A percentile compares a stretch with the other conserved stretches of the same genome.
phyloP scores from a whole-genome alignment of 164 flowering plant species.

The Vitis rotundifolia region DNA sequence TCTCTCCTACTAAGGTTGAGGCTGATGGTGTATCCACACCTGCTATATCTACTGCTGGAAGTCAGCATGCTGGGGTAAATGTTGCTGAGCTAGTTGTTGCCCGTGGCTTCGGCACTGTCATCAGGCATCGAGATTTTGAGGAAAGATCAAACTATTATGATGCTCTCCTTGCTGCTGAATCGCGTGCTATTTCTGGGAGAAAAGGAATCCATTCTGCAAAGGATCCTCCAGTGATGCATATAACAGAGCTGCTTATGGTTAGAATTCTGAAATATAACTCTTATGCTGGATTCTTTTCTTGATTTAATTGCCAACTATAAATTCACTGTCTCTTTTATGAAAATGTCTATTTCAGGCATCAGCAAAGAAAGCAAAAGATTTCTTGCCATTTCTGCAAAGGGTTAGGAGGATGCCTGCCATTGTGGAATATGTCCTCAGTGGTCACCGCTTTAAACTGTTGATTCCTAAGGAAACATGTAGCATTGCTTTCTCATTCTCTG shows the following conservation, averaged over 20 bases:
- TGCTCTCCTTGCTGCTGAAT: slow-evolving; percentile 86
- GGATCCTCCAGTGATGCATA: slow-evolving; percentile 87
- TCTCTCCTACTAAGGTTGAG: slow-evolving; percentile 55
- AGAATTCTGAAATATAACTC: slow-evolving; percentile 18
- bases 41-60: slow-evolving; percentile 39
- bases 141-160: slow-evolving; percentile 95
- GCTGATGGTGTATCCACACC: slow-evolving; percentile 49
- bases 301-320: not conserved
- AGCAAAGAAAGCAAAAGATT: slow-evolving; percentile 84
- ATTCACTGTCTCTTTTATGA: slow-evolving; percentile 1
- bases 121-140: slow-evolving; percentile 92
- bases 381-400: slow-evolving; percentile 83
- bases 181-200: slow-evolving; percentile 78
- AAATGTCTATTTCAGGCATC: slow-evolving; percentile 49
- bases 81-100: slow-evolving; percentile 76
- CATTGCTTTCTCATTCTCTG: slow-evolving; percentile 93
- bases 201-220: slow-evolving; percentile 86
- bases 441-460: slow-evolving; percentile 89
- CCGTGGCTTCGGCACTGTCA: slow-evolving; percentile 87
- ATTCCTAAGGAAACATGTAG: slow-evolving; percentile 97
- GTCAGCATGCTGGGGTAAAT: slow-evolving; percentile 61
- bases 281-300: not conserved
- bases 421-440: slow-evolving; percentile 97
- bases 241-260: slow-evolving; percentile 74
- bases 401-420: slow-evolving; percentile 78